phyloP scores from a whole-genome alignment of 202 grass and related monocot genomes.

The Cymbopogon flexuosus region DNA sequence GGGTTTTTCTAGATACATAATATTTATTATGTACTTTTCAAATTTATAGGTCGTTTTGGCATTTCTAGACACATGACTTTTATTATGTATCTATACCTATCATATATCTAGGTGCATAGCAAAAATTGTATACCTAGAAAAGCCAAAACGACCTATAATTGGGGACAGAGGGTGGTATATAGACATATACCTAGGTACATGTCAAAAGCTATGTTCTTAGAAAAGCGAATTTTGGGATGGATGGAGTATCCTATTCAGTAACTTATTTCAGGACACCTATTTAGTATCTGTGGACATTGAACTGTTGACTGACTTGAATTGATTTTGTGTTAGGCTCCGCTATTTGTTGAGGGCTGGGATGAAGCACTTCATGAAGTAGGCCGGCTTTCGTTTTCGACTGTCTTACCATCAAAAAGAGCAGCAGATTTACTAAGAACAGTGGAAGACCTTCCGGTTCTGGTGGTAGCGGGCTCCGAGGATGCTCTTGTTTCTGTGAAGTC shows the following conservation, averaged over 20 bases:
- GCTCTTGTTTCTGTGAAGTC: constrained; percentile 79
- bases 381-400: constrained; percentile 79
- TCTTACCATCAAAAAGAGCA: constrained; percentile 63
- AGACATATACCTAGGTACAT: neutral
- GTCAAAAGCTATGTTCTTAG: neutral
- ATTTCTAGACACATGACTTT: neutral
- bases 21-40: neutral
- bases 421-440: constrained; percentile 67
- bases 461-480: constrained; percentile 84
- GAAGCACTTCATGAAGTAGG: constrained; percentile 96
- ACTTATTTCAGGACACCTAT: neutral
- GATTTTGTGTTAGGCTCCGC: constrained; percentile 55
- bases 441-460: constrained; percentile 73
- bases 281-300: neutral
- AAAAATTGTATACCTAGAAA: too few relatives aligned
- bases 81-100: too few relatives aligned
- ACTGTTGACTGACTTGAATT: constrained; percentile 3
- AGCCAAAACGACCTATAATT: too few relatives aligned
- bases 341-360: constrained; percentile 96
- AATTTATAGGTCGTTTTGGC: too few relatives aligned
- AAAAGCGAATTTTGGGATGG: neutral
- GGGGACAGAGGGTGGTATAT: too few relatives aligned
- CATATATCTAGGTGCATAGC: too few relatives aligned
- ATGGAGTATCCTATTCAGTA: neutral
- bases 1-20: neutral